Conservation (phyloP, 257 asterid species). For the Anisodus tanguticus region DNA sequence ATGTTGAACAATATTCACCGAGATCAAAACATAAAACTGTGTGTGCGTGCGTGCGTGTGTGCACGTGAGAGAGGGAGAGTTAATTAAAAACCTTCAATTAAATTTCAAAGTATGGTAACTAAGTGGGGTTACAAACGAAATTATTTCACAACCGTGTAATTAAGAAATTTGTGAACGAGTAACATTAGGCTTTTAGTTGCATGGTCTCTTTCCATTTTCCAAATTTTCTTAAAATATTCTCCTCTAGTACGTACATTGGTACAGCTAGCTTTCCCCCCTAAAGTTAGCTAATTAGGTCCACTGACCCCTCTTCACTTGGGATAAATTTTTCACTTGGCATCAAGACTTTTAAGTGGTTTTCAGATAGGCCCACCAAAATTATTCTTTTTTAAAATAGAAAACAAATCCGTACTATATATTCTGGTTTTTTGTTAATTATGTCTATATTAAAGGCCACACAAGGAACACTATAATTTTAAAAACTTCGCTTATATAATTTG, state of each 20-base stretch:
- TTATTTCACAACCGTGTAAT: neutral
- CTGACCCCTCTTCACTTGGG: constrained; percentile 23
- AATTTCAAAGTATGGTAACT: neutral
- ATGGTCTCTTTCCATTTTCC: constrained; percentile 25
- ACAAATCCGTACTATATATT: constrained; percentile 27
- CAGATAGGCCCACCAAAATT: constrained; percentile 32
- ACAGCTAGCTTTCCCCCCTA: neutral
- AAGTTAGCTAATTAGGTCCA: constrained; percentile 21
- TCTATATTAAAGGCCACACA: constrained; percentile 20
- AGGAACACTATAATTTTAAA: constrained; percentile 1
- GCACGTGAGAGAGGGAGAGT: neutral
- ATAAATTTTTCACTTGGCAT: constrained; percentile 25
- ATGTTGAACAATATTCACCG: neutral
- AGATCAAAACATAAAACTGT: neutral
- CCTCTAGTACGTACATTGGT: neutral
- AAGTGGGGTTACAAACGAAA: neutral
- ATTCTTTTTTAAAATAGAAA: constrained; percentile 30
- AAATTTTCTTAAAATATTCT: neutral
- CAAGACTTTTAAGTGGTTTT: constrained; percentile 16
- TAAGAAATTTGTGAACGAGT: neutral
- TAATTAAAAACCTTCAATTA: neutral
- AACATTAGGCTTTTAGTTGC: neutral
- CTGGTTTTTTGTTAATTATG: constrained; percentile 16
- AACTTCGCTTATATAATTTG: neutral
- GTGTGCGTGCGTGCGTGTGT: too few relatives aligned